Base-by-base conservation (phyloP, 768 basidiomycete genomes). In the Termitomyces sp. region DNA sequence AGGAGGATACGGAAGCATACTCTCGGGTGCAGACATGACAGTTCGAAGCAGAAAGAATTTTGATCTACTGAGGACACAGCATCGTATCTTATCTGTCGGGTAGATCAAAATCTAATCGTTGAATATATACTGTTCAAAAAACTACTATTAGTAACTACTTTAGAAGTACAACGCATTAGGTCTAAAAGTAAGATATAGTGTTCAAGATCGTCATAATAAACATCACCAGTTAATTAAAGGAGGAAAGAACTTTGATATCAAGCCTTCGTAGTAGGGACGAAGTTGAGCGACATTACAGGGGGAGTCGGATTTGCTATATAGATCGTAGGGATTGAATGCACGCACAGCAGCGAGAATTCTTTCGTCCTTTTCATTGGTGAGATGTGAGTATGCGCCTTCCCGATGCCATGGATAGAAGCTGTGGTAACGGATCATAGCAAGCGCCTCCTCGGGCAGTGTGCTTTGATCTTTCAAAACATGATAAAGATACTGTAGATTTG, bases 331-430 rank as follows among this genome's bases (percentile, higher is more conserved):
- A 72, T 95, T 96, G 81, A 96, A 96, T 0, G 87, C 87, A 46
- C 81, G 80, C 29, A 92, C 92, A 16, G 92, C 92, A 41, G 78
- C 82, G 33, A 92, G 81, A 20, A 82, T 77, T 54, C 74, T 73
- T 57, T 71, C 62, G 69, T 92, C 90, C 54, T 85, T 84, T 18
- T 87, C 87, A 68, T 86, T 86, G 61, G 83, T 86, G 48, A 96
- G 82, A 67, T 94, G 87, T 22, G 70, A 68, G 74, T 96, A 96
- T 0, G 93, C 94, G 55, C 81, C 81, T 67, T 94, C 94, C 44
- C 93, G 81, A 72, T 96, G 94, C 93, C 92, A 94, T 28, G 94
- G 93, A 74, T 95, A 96, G 79, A 95, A 96, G 65, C 88, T 91
- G 74, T 95, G 94, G 69, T 92, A 96, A 33, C 94, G 85, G 67